Percentiles rank a stretch among this genome's conserved stretches.
Conservation (phyloP, 2,329 filamentous ascomycete species). For the Lachnellula hyalina region DNA sequence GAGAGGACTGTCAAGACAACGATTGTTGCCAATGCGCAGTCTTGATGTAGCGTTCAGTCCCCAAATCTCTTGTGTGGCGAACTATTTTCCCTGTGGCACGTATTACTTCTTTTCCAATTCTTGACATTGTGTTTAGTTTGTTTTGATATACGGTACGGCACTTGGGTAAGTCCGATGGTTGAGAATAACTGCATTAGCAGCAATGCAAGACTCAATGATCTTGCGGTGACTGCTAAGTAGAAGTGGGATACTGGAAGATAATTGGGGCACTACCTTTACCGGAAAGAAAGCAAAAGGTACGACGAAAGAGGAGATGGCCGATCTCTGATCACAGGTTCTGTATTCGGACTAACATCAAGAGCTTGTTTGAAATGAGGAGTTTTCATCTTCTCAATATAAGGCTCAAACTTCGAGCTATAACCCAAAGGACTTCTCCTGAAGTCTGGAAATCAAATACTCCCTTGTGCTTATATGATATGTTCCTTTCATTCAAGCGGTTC, state of each 20-base stretch:
- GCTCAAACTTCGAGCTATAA: not conserved
- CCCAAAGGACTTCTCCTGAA: not conserved
- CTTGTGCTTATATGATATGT: not conserved
- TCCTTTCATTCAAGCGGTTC: not conserved
- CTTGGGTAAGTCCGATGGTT: too few relatives aligned
- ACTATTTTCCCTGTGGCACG: too few relatives aligned
- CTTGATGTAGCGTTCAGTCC: not conserved
- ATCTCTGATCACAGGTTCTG: constrained; percentile 4
- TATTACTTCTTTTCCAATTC: too few relatives aligned
- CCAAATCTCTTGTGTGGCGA: not conserved
- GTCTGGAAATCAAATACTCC: not conserved
- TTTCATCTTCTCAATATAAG: not conserved
- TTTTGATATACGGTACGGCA: too few relatives aligned
- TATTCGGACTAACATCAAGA: not conserved
- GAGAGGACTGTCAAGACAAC: constrained; percentile 29
- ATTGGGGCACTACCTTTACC: constrained; percentile 19
- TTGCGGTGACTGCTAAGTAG: constrained; percentile 18
- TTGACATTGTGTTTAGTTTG: too few relatives aligned
- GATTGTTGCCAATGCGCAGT: not conserved
- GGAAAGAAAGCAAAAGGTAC: constrained; percentile 1
- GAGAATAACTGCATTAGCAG: too few relatives aligned
- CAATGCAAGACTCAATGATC: too few relatives aligned
- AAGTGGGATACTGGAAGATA: constrained; percentile 24
- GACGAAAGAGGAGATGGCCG: constrained; percentile 1
- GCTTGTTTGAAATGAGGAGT: not conserved